Conservation (phyloP, 805 yeast species). For the Lachancea fermentati region DNA sequence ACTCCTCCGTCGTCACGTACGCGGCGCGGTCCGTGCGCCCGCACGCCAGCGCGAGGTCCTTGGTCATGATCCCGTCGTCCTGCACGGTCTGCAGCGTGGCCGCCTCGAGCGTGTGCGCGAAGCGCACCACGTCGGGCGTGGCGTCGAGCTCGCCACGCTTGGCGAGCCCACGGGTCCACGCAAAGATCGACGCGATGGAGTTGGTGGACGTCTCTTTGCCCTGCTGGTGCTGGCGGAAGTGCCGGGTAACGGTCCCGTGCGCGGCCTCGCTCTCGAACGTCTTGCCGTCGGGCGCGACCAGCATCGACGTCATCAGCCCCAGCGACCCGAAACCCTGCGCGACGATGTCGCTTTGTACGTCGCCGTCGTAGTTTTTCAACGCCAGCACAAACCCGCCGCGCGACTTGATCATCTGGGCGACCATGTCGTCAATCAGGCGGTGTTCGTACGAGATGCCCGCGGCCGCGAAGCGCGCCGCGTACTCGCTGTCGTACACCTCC, state of each 20-base stretch:
- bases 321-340: conserved; percentile 85
- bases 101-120: conserved; percentile 59
- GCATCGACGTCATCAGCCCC: conserved; percentile 79
- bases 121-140: conserved; percentile 64
- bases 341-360: conserved; percentile 78
- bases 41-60: conserved; percentile 70
- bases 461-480: conserved; percentile 51
- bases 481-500: conserved; percentile 53
- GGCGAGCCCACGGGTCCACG: conserved; percentile 80
- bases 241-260: conserved; percentile 85
- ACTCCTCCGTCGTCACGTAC: conserved; percentile 70
- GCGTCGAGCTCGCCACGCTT: conserved; percentile 75
- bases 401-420: conserved; percentile 82
- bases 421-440: conserved; percentile 82
- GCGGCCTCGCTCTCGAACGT: conserved; percentile 86
- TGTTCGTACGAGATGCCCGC: conserved; percentile 70
- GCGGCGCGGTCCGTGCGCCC: conserved; percentile 56
- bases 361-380: conserved; percentile 81
- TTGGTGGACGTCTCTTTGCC: conserved; percentile 82
- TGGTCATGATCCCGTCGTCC: conserved; percentile 72
- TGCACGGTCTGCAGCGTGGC: conserved; percentile 71
- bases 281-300: conserved; percentile 80
- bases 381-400: conserved; percentile 80
- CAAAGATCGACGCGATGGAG: conserved; percentile 80
- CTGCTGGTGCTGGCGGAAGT: conserved; percentile 73